Base-by-base conservation (phyloP, 1,284 basidiomycete species). In the Peniophora sp. region DNA sequence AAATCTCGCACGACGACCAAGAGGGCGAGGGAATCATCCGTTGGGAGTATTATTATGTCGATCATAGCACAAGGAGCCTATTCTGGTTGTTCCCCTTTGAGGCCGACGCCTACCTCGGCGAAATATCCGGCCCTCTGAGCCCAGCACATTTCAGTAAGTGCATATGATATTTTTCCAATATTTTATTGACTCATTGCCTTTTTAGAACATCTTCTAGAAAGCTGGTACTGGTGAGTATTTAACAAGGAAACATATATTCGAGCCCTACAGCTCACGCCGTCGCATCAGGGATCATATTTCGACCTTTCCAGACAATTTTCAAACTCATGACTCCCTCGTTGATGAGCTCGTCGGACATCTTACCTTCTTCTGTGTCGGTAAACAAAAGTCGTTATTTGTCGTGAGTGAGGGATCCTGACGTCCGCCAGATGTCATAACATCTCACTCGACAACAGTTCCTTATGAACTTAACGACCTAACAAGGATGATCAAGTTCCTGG, bases 181-280 rank as follows among this genome's bases (percentile, higher is more conserved):
- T n/a, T 5, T 3, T 35, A 43, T 35, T 19, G 11, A 11, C 27
- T 32, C 44, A n/a, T 35, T 2, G 5, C 38, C n/a, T 38, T 20
- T 48, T 19, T 46, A 65, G 64, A 55, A 12, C 43, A 50, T 9
- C 57, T 50, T 2, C 47, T 67, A 2, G 59, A 62, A 46, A 58
- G 61, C 17, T 53, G 57, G 8, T 68, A 65, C 53, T 68, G 65
- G 65, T 47, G 41, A 1, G 63, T 32, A 66, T 48, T 49, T 65
- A 3, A 64, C n/a, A n/a, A n/a, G n/a, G n/a, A n/a, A n/a, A n/a
- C n/a, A n/a, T n/a, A n/a, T n/a, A n/a, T n/a, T n/a, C n/a, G n/a
- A n/a, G n/a, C n/a, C n/a, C n/a, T n/a, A n/a, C n/a, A n/a, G n/a
- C n/a, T n/a, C n/a, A n/a, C n/a, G n/a, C n/a, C n/a, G n/a, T n/a